phyloP scores from a whole-genome alignment of 345 rosid species.

The Gossypium stocksii region DNA sequence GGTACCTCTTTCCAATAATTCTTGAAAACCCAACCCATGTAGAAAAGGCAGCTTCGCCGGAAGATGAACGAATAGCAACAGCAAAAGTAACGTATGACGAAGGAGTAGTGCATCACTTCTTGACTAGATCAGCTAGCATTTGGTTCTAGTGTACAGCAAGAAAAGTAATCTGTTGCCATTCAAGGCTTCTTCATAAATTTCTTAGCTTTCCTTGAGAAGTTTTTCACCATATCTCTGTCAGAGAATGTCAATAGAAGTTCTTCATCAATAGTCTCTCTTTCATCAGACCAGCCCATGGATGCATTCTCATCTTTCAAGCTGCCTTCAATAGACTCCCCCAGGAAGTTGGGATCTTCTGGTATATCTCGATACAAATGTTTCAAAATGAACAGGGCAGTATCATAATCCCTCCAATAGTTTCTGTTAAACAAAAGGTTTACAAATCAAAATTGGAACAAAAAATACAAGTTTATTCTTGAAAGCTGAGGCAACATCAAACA shows the following conservation, averaged over 20 bases:
- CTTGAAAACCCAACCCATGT: background rate
- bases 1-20: background rate
- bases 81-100: background rate
- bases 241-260: conserved; percentile 85
- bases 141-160: background rate
- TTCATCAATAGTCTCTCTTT: conserved; percentile 48
- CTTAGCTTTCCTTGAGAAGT: conserved; percentile 60
- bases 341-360: conserved; percentile 49
- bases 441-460: conserved; percentile 3
- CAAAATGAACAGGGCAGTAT: conserved; percentile 88
- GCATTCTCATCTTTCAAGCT: conserved; percentile 30
- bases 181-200: conserved; percentile 37
- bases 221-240: conserved; percentile 36
- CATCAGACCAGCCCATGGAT: conserved; percentile 42
- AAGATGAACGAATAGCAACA: background rate
- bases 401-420: conserved; percentile 95
- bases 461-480: background rate
- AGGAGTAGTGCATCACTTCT: background rate
- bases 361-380: conserved; percentile 76
- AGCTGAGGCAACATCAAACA: background rate
- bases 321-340: conserved; percentile 23
- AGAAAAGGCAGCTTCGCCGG: background rate
- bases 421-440: conserved; percentile 37
- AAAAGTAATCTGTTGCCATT: background rate
- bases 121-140: conserved; percentile 2